Evolutionary conservation across 192 early-diverging fungal species (phyloP).

Genomic region (Entomortierella lignicola): DNA sequence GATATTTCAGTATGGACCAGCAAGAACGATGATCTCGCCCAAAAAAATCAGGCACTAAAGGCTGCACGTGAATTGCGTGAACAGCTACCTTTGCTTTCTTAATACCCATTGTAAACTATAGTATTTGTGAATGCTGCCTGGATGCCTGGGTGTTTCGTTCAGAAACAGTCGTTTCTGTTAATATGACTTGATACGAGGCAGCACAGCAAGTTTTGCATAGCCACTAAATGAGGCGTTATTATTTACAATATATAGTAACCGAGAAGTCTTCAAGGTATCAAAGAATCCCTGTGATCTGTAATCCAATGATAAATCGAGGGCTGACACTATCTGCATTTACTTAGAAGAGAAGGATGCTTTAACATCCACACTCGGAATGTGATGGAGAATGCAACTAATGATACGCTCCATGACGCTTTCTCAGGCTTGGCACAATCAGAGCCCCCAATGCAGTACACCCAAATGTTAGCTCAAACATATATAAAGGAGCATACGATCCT

Average conservation of each 20-base stretch:
- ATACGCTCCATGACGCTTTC: conserved; percentile 53
- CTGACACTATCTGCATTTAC: neutral
- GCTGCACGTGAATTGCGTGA: conserved; percentile 32
- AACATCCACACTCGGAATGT: conserved; percentile 57
- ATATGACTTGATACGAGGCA: no score
- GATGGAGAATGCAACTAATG: conserved; percentile 36
- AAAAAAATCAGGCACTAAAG: conserved; percentile 39
- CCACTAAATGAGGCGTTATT: no score
- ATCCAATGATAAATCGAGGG: neutral
- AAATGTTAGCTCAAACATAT: conserved; percentile 23
- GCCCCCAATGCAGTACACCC: conserved; percentile 32
- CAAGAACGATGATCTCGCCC: conserved; percentile 37
- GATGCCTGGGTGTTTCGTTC: no score
- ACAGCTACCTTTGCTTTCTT: conserved; percentile 10
- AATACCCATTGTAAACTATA: no score
- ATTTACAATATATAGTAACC: no score
- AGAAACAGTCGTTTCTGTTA: no score
- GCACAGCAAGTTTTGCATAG: no score
- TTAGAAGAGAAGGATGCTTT: conserved; percentile 40
- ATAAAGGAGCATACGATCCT: neutral
- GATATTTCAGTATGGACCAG: conserved; percentile 31
- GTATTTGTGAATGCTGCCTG: no score
- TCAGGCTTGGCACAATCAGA: conserved; percentile 50
- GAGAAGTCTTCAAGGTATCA: neutral
- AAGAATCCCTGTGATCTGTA: neutral